Base-by-base conservation (phyloP, 177 flowering plant genomes). In the Vitis hybrid region DNA sequence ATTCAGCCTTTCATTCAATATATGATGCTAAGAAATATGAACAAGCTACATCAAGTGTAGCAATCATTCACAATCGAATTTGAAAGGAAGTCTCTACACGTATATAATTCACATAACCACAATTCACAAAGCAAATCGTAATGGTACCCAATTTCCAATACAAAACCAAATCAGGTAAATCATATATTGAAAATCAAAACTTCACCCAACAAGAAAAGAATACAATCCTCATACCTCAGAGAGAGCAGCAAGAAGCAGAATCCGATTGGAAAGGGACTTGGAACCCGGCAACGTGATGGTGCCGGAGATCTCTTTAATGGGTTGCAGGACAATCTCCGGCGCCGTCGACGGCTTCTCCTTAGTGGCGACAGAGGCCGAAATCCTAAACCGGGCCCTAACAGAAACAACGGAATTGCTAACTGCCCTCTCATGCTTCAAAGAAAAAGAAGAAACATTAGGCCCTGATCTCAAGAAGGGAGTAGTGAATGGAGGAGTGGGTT, bases 231-330 rank as follows among this genome's bases (percentile, higher is more conserved):
- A 55, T 72, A 93, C 99, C 97, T 90, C 90, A 66, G 97, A 80
- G 5, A 96, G 90, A 65, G 99, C 98, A 61, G 99, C 97, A 29
- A 96, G 94, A 51, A 96, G 97, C 14, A 96, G 88, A 83, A 92
- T 82, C 61, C 99, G 89, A 81, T 96, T 96, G 15, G 99, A 96
- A 15, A 96, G 78, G 5, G 99, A 96, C 78, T 96, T 96, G 3
- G 98, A 96, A 11, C 99, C 99, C 1, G 98, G 99, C 74, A 95
- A 84, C 72, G 77, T 86, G 60, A 95, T 82, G 8, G 80, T 77
- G 8, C 98, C 99, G 12, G 93, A 85, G 80, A 95, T 93, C 68
- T 93, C 92, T 59, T 80, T 83, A 69, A 95, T 95, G 63, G 99
- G 98, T 70, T 92, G 89, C 85, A 96, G 74, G 61, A 88, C 89